Percentiles rank a stretch among this genome's conserved stretches.
Evolutionary conservation across 2,329 filamentous ascomycete species (phyloP).

Genomic region (Endoconidiophora laricicola): DNA sequence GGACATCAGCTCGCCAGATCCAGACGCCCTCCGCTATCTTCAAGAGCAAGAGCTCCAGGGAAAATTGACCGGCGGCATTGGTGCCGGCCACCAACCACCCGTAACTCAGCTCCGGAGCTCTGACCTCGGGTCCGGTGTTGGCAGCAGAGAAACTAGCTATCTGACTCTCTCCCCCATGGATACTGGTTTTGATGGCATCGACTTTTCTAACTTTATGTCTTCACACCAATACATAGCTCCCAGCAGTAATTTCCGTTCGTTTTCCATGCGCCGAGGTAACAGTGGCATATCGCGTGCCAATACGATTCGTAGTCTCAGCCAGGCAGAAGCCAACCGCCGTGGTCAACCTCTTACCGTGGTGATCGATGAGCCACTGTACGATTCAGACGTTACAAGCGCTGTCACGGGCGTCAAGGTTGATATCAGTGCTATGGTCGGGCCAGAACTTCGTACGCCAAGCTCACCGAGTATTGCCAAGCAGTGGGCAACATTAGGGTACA

Average conservation of each 20-base stretch:
- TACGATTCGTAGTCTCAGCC: slow-evolving; percentile 33
- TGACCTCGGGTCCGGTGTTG: slow-evolving; percentile 25
- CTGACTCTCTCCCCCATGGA: slow-evolving; percentile 18
- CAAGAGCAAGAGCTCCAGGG: slow-evolving; percentile 38
- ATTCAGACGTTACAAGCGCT: neutral
- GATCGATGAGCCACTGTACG: slow-evolving; percentile 22
- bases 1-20: neutral
- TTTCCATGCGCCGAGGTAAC: slow-evolving; percentile 21
- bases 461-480: neutral
- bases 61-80: slow-evolving; percentile 40
- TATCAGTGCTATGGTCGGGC: slow-evolving; percentile 34
- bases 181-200: neutral
- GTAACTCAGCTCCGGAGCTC: slow-evolving; percentile 30
- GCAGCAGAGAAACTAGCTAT: too few relatives aligned
- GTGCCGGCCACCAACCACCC: slow-evolving; percentile 31
- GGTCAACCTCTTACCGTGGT: slow-evolving; percentile 44
- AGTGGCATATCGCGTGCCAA: slow-evolving; percentile 19
- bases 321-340: slow-evolving; percentile 42
- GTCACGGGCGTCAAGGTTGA: slow-evolving; percentile 25
- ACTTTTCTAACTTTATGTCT: slow-evolving; percentile 14
- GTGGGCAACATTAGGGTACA: neutral
- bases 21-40: slow-evolving; percentile 16
- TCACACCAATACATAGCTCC: neutral
- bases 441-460: slow-evolving; percentile 14
- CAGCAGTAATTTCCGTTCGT: slow-evolving; percentile 23